Evolutionary conservation across 805 yeast species (phyloP).

Genomic region (Metschnikowia shivogae): DNA sequence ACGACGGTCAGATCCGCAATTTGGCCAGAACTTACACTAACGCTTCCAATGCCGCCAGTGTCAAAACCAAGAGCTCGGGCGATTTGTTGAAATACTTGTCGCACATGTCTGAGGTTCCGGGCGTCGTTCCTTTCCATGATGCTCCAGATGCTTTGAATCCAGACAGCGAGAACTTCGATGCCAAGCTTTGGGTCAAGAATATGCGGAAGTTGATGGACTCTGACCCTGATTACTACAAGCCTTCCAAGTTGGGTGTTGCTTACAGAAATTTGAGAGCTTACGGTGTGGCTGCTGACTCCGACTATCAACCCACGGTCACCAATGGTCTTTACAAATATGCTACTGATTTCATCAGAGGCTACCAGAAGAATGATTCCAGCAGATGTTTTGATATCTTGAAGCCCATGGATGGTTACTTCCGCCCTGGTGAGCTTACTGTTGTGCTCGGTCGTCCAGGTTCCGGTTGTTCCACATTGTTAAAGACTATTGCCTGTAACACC

Average conservation of each 20-base stretch:
- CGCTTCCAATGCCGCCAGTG: conserved; percentile 10
- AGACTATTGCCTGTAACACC: conserved; percentile 60
- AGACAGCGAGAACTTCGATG: conserved; percentile 50
- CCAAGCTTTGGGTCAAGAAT: conserved; percentile 66
- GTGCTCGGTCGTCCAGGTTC: conserved; percentile 81
- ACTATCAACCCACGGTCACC: conserved; percentile 57
- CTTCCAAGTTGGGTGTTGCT: conserved; percentile 55
- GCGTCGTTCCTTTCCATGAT: conserved; percentile 17
- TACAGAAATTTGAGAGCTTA: conserved; percentile 56
- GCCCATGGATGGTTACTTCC: conserved; percentile 60
- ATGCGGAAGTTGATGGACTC: conserved; percentile 47
- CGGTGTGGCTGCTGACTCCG: conserved; percentile 66
- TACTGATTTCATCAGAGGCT: conserved; percentile 19
- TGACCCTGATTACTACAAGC: conserved; percentile 62
- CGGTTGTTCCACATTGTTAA: conserved; percentile 68
- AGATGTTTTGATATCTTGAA: conserved; percentile 49
- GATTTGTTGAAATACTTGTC: conserved; percentile 39
- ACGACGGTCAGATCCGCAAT: conserved; percentile 32
- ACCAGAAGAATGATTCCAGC: conserved; percentile 12
- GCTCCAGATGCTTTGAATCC: conserved; percentile 46
- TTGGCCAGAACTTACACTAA: conserved; percentile 43
- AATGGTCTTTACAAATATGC: conserved; percentile 27
- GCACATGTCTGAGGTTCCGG: conserved; percentile 35
- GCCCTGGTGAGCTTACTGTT: conserved; percentile 63
- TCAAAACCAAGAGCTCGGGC: conserved; percentile 17